These are phyloP conservation scores for Gynostemma pentaphyllum DNA, from an alignment of 306 rosid species.

Conservation along the genomic window DNA sequence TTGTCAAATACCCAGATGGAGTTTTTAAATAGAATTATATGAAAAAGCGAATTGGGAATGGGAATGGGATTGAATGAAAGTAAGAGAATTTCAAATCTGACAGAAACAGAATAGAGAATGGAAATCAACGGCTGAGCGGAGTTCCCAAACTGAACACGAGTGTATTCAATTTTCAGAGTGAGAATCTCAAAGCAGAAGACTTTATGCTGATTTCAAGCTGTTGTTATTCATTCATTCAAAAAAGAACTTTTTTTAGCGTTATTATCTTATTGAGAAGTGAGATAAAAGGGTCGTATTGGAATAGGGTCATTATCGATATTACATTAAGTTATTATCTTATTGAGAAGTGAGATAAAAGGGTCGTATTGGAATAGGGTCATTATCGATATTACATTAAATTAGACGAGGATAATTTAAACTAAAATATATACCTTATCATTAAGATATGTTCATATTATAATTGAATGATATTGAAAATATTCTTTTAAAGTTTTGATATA, in stretches of 20 bases:
- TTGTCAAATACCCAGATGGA: background rate
- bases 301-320: too few species aligned
- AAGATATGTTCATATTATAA: too few species aligned
- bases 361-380: too few species aligned
- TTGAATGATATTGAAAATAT: too few species aligned
- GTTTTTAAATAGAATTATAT: background rate
- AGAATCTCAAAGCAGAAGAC: background rate
- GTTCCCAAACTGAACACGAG: background rate
- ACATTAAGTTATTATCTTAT: background rate
- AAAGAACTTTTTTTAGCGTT: background rate
- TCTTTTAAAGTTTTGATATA: too few species aligned
- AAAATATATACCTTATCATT: too few species aligned
- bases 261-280: background rate
- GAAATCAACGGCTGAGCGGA: background rate
- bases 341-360: background rate
- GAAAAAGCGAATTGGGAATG: too few species aligned
- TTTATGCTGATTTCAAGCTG: background rate
- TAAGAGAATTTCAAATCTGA: background rate
- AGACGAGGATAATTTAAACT: too few species aligned
- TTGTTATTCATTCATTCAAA: too few species aligned
- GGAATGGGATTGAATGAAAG: background rate
- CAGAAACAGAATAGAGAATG: background rate
- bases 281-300: too few species aligned
- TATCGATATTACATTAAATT: too few species aligned
- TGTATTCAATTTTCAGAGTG: background rate